Conservation (phyloP, 495 filamentous ascomycete genomes). For the Lasiosphaeria ovina region DNA sequence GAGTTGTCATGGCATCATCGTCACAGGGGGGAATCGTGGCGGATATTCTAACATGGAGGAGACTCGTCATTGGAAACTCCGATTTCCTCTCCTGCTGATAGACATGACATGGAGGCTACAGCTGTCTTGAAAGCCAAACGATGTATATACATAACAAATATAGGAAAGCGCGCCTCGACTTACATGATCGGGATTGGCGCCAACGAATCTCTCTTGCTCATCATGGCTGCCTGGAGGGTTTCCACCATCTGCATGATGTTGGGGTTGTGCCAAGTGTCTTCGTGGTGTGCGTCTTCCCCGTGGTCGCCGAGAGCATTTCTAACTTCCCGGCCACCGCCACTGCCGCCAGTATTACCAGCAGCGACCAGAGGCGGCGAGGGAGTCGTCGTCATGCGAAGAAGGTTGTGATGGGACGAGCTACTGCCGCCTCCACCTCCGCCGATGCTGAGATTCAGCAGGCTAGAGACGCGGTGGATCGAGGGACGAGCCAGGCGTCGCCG, state of each 20-base stretch:
- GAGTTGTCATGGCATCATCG: neutral
- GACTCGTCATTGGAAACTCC: too few relatives aligned
- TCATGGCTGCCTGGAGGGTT: constrained; percentile 36
- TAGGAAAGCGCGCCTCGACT: constrained; percentile 7
- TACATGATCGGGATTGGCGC: constrained; percentile 32
- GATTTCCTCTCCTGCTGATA: too few relatives aligned
- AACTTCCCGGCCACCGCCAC: neutral
- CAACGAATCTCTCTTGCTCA: constrained; percentile 27
- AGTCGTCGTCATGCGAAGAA: neutral
- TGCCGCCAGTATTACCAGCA: neutral
- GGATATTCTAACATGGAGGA: too few relatives aligned
- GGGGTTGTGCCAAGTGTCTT: constrained; percentile 38
- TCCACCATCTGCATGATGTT: constrained; percentile 45
- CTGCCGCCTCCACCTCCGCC: constrained; percentile 2
- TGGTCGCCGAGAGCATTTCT: neutral
- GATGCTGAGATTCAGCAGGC: constrained; percentile 11
- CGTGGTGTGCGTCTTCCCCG: neutral
- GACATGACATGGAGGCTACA: too few relatives aligned
- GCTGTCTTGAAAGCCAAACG: too few relatives aligned
- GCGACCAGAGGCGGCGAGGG: neutral
- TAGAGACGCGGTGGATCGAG: constrained; percentile 13
- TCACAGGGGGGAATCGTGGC: neutral
- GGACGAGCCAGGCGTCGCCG: neutral
- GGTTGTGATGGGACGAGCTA: neutral
- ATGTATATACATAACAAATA: neutral